Evolutionary conservation across 495 filamentous ascomycete species (phyloP).

Genomic region (Polyplosphaeria fusca): DNA sequence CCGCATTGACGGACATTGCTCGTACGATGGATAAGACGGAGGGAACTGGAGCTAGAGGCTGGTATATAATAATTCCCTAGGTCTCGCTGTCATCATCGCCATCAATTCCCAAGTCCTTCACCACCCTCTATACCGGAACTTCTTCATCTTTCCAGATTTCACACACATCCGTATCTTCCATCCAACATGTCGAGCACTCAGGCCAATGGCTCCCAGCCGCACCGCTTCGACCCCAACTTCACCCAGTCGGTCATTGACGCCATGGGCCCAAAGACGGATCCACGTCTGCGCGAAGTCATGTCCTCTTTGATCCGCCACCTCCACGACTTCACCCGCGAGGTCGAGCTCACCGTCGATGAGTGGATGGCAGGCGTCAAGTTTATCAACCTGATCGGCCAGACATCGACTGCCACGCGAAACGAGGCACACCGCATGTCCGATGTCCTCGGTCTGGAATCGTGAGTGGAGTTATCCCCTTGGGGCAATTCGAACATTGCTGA

Average conservation of each 20-base stretch:
- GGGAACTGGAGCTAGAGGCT: background rate
- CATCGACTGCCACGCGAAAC: slow-evolving; percentile 60
- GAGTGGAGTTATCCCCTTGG: slow-evolving; percentile 33
- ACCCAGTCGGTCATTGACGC: slow-evolving; percentile 69
- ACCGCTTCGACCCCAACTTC: slow-evolving; percentile 69
- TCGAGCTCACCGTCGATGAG: slow-evolving; percentile 74
- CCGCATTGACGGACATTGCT: too few relatives aligned
- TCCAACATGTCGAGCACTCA: too few relatives aligned
- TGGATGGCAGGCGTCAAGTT: slow-evolving; percentile 76
- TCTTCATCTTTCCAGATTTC: background rate
- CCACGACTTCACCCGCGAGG: slow-evolving; percentile 80
- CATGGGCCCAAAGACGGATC: slow-evolving; percentile 70
- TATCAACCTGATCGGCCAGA: slow-evolving; percentile 49
- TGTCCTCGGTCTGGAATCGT: slow-evolving; percentile 79
- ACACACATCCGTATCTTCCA: too few relatives aligned
- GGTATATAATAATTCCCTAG: slow-evolving; percentile 1
- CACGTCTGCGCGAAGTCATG: slow-evolving; percentile 64
- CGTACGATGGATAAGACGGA: background rate
- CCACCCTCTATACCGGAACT: background rate
- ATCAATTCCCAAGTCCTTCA: slow-evolving; percentile 3
- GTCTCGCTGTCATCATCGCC: background rate
- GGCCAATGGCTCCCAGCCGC: slow-evolving; percentile 7
- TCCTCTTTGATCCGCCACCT: slow-evolving; percentile 67
- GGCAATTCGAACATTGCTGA: background rate
- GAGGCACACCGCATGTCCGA: slow-evolving; percentile 77